Base-by-base conservation (phyloP, 2,329 filamentous ascomycete genomes). In the Penicillium sp. region DNA sequence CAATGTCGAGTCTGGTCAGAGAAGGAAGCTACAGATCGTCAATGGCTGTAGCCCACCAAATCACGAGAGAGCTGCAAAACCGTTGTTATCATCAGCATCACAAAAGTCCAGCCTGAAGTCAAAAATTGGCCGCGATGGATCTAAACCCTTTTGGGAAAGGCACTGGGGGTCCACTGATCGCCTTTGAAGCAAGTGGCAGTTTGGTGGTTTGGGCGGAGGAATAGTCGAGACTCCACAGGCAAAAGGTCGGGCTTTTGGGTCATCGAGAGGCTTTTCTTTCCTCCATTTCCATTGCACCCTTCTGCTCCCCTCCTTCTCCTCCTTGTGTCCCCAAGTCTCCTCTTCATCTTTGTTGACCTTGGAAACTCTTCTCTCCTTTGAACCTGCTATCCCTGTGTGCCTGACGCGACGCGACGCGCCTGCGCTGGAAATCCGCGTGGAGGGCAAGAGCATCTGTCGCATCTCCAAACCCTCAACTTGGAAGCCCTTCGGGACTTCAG, bases 121-220 rank as follows among this genome's bases (percentile, higher is more conserved):
- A 49, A 51, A 63, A 60, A 58, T 49, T 52, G 49, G 50, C 42
- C 34, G 43, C 41, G 50, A 48, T 57, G 20, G 38, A 12, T 45
- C 61, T 63, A 63, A 63, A 55, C 59, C 61, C 54, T 55, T 53
- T 62, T 55, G 31, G 59, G 60, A 11, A 28, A 41, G 39, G 5
- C 22, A 20, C 37, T 25, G 22, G 51, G 39, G 51, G 35, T 52
- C 58, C 52, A 58, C 57, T 20, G 48, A 50, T 50, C 48, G 48
- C n/a, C 48, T 50, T 17, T 35, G 42, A 28, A 31, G 28, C 28
- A 7, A 8, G 39, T 4, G 20, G 39, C 11, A 22, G 22, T 22
- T 22, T 42, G 39, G 39, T 28, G 47, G n/a, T 35, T 34, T 34
- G 43, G 25, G 39, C n/a, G 39, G 39, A 42, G 39, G 10, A 17